Evolutionary conservation across 768 basidiomycete genomes (phyloP).

Genomic region (Coprinellus micaceus): DNA sequence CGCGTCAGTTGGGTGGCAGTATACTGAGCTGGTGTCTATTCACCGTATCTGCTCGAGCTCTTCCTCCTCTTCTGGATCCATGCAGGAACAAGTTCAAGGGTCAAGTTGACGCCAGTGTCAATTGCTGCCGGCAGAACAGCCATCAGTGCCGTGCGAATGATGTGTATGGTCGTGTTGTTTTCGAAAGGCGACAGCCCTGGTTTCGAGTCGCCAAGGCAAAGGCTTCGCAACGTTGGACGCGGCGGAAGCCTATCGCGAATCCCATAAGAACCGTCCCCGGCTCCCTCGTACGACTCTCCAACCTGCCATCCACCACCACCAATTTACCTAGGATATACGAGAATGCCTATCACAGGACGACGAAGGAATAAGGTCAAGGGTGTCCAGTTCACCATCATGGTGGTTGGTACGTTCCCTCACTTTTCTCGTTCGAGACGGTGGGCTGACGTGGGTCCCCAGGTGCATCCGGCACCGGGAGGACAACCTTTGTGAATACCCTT

Average conservation of each 20-base stretch:
- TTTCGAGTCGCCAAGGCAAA: neutral
- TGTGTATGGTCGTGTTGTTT: neutral
- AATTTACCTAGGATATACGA: too few relatives aligned
- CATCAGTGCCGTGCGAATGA: conserved; percentile 1
- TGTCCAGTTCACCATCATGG: conserved; percentile 86
- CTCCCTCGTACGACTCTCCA: conserved; percentile 4
- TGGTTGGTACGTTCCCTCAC: conserved; percentile 62
- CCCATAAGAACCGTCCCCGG: conserved; percentile 2
- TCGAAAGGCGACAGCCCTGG: neutral
- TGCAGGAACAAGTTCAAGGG: neutral
- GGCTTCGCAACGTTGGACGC: neutral
- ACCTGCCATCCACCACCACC: neutral
- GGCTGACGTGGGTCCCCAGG: conserved; percentile 41
- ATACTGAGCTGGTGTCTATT: conserved; percentile 10
- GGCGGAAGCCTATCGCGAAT: conserved; percentile 3
- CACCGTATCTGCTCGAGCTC: conserved; percentile 68
- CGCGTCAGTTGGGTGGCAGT: conserved; percentile 12
- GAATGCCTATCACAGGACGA: conserved; percentile 47
- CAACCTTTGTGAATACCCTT: conserved; percentile 90
- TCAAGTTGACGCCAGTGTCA: neutral
- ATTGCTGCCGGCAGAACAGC: neutral
- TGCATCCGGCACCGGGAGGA: conserved; percentile 82
- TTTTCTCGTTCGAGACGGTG: neutral
- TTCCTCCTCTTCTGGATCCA: conserved; percentile 43
- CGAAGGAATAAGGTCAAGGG: conserved; percentile 84